Evolutionary conservation across 2,329 filamentous ascomycete species (phyloP).

Genomic region (Fusarium subtropicale): DNA sequence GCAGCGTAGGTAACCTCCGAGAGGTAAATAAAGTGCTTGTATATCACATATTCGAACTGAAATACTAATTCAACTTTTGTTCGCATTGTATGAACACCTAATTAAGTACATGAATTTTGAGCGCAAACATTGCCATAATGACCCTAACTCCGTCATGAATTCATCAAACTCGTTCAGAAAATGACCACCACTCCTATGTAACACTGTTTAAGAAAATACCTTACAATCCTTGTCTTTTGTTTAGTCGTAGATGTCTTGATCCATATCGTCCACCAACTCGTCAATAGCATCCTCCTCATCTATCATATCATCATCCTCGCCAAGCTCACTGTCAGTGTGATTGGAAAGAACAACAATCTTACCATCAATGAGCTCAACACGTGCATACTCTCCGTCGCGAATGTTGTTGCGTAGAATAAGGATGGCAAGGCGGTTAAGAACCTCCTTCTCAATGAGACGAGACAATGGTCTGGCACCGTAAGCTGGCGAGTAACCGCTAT

Average conservation of each 20-base stretch:
- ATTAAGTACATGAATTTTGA: conserved; percentile 29
- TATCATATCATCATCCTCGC: conserved; percentile 77
- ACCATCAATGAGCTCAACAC: conserved; percentile 81
- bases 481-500: conserved; percentile 91
- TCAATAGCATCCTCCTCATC: conserved; percentile 79
- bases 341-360: conserved; percentile 87
- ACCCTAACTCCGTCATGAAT: conserved; percentile 33
- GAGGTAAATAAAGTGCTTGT: neutral
- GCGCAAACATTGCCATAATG: conserved; percentile 4
- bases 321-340: conserved; percentile 72
- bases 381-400: conserved; percentile 84
- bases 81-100: conserved; percentile 6
- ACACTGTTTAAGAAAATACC: neutral
- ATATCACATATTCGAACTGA: neutral
- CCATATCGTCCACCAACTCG: conserved; percentile 73
- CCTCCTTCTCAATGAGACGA: conserved; percentile 95
- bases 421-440: conserved; percentile 92
- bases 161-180: conserved; percentile 30
- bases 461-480: conserved; percentile 92
- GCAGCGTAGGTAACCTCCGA: neutral
- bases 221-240: neutral
- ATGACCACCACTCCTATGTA: conserved; percentile 10
- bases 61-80: conserved; percentile 10
- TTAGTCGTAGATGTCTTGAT: conserved; percentile 66
- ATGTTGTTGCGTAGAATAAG: conserved; percentile 88